Evolutionary conservation across 495 filamentous ascomycete species (phyloP).

Genomic region (Talaromyces nanjingensis): DNA sequence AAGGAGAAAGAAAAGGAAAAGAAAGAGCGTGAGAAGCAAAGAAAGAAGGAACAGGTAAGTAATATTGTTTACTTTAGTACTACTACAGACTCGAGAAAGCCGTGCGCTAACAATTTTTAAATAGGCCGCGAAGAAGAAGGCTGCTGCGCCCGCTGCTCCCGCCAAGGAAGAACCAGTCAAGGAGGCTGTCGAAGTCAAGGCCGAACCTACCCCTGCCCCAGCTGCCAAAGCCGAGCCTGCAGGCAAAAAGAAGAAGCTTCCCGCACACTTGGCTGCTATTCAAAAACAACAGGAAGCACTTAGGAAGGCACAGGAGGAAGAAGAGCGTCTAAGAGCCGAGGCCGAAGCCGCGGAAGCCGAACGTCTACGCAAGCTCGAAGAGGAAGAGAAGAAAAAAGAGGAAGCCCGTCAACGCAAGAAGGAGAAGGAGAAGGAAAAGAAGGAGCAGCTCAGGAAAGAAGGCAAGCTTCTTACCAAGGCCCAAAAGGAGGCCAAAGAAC

Average conservation of each 20-base stretch:
- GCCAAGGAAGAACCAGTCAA: slow-evolving; percentile 46
- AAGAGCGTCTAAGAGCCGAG: slow-evolving; percentile 58
- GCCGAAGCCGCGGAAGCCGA: slow-evolving; percentile 69
- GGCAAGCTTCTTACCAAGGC: slow-evolving; percentile 94
- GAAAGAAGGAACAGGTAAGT: slow-evolving; percentile 81
- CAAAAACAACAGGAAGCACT: slow-evolving; percentile 90
- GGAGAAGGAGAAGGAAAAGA: slow-evolving; percentile 91
- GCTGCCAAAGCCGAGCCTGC: slow-evolving; percentile 45
- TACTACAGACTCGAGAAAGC: too few species aligned
- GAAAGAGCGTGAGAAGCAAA: slow-evolving; percentile 87
- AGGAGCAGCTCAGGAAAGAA: slow-evolving; percentile 91
- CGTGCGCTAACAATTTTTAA: not conserved
- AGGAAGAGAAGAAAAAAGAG: slow-evolving; percentile 68
- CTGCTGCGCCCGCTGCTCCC: slow-evolving; percentile 39
- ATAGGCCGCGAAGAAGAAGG: slow-evolving; percentile 58
- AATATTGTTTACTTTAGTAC: too few species aligned
- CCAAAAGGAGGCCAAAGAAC: slow-evolving; percentile 78
- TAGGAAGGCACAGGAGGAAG: slow-evolving; percentile 67
- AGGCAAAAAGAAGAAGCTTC: slow-evolving; percentile 90
- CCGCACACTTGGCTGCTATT: slow-evolving; percentile 68
- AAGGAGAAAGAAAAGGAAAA: slow-evolving; percentile 96
- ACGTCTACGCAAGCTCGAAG: slow-evolving; percentile 56
- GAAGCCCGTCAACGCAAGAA: slow-evolving; percentile 76
- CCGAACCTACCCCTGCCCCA: slow-evolving; percentile 25
- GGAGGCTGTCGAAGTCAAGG: slow-evolving; percentile 28